Evolutionary conservation across 345 rosid species (phyloP), one percentile per base, ranked within the genome.

Genomic region (Citrus medica): DNA sequence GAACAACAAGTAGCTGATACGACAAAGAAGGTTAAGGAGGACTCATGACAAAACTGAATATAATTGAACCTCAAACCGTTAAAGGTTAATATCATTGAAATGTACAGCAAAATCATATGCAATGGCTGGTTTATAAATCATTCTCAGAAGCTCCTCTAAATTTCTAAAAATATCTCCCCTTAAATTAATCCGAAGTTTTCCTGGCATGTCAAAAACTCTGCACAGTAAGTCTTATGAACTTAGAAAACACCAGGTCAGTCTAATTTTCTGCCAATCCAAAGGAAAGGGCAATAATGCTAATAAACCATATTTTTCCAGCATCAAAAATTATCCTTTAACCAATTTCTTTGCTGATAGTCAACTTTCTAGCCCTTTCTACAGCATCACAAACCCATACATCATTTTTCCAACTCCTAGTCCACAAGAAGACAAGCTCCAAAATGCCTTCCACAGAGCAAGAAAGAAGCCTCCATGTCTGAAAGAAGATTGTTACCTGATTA

Each of bases 401-500:
- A 37, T 53, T 30, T 53, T 76, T 66, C 48, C 33, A 55, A 53
- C 55, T 51, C 17, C 64, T 51, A 53, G 37, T 24, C 25, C 19
- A 24, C 38, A 55, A 5, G 67, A 12, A 65, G 9, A 55, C 33
- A 53, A 51, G 56, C 40, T 33, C 25, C 5, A 16, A 66, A 76
- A 30, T 30, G 6, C 16, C 35, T 53, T 35, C 9, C 1, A 12
- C 14, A 3, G 5, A 46, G 35, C 75, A 75, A 69, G 24, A 67
- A 75, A 78, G 66, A 35, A 28, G 63, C 70, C 32, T 71, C 27
- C 21, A 70, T 35, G 42, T 48, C 28, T 48, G 38, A 67, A 79
- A 79, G 33, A 76, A 76, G 73, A 77, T 9, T 61, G 16, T 70
- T 84, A 93, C 99, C 98, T 97, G 99, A 78, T 97, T 97, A 82